Conservation (phyloP, 768 basidiomycete species). For the Lactarius evosmus region DNA sequence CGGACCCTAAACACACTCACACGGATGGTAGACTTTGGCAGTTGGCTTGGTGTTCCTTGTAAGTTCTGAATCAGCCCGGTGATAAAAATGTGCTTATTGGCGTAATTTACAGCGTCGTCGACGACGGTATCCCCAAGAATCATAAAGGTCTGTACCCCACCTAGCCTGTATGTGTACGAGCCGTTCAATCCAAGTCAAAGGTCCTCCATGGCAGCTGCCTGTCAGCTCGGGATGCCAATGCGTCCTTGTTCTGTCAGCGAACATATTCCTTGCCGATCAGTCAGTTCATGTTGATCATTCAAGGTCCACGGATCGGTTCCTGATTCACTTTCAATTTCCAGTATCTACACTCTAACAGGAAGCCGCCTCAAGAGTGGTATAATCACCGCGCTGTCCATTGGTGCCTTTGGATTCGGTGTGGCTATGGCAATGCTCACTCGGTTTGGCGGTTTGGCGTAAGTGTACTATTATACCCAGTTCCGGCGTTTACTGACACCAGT, state of each 20-base stretch:
- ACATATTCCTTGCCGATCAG: conserved; percentile 8
- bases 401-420: not conserved
- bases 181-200: not conserved
- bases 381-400: not conserved
- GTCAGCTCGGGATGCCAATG: not conserved
- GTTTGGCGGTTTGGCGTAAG: not conserved
- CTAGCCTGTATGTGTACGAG: not conserved
- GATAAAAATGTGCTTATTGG: not conserved
- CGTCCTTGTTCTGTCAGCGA: conserved; percentile 1
- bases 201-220: not conserved
- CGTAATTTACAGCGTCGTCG: not conserved
- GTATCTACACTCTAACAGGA: not conserved
- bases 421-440: not conserved
- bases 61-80: not conserved
- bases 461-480: not conserved
- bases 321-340: not conserved
- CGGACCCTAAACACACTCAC: not conserved
- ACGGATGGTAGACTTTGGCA: not conserved
- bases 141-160: not conserved
- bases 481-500: not conserved
- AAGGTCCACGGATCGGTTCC: not conserved
- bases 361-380: not conserved
- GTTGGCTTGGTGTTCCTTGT: not conserved
- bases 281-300: not conserved
- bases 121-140: not conserved